phyloP scores from a whole-genome alignment of 208 protist species.

The Vickermania spadyakhi region DNA sequence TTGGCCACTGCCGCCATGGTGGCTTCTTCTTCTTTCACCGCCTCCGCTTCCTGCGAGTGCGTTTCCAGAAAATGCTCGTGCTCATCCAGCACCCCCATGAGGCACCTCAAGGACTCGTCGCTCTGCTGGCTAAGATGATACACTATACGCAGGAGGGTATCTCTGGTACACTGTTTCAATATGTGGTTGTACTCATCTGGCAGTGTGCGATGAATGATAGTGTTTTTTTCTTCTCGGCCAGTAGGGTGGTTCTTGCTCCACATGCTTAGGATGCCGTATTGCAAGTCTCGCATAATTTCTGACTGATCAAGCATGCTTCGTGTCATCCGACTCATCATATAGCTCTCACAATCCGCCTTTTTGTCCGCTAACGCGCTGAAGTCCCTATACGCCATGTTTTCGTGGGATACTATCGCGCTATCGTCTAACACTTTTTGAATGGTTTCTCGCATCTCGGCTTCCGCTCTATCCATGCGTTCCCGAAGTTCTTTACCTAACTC shows the following conservation, averaged over 20 bases:
- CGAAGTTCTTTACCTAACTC: conserved; percentile 44
- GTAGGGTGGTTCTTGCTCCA: conserved; percentile 16
- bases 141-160: conserved; percentile 41
- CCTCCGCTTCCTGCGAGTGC: conserved; percentile 35
- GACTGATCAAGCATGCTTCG: conserved; percentile 40
- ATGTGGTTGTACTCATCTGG: conserved; percentile 22
- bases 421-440: conserved; percentile 31
- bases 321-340: conserved; percentile 41
- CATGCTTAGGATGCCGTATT: conserved; percentile 24
- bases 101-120: conserved; percentile 14
- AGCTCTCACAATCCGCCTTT: conserved; percentile 28
- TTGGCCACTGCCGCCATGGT: conserved; percentile 15
- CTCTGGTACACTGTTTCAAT: conserved; percentile 40
- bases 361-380: conserved; percentile 22
- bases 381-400: conserved; percentile 34
- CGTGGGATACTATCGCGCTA: conserved; percentile 38
- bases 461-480: conserved; percentile 38
- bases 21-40: conserved; percentile 12
- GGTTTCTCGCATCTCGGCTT: conserved; percentile 24
- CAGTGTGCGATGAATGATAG: conserved; percentile 17
- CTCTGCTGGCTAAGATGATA: conserved; percentile 36
- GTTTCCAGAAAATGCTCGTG: conserved; percentile 25
- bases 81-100: conserved; percentile 46
- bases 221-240: conserved; percentile 26
- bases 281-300: conserved; percentile 44